phyloP scores from a whole-genome alignment of 2,329 filamentous ascomycete genomes.

The Lasiodiplodia citricola region DNA sequence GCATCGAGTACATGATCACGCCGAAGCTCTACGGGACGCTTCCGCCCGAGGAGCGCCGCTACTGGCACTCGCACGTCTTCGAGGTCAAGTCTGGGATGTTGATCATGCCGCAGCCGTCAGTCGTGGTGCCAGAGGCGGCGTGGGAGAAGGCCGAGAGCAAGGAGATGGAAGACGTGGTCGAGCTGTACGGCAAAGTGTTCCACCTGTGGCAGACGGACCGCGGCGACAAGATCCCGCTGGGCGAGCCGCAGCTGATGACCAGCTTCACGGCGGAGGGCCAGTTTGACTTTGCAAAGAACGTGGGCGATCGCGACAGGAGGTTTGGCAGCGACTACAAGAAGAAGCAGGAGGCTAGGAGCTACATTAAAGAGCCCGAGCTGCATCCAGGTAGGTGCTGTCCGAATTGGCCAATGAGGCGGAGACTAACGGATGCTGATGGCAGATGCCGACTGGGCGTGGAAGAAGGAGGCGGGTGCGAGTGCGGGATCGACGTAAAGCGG shows the following conservation, averaged over 20 bases:
- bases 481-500: conserved; percentile 12
- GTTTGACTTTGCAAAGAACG: conserved; percentile 52
- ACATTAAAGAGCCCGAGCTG: conserved; percentile 57
- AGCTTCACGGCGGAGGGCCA: conserved; percentile 61
- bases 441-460: conserved; percentile 26
- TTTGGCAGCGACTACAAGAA: conserved; percentile 58
- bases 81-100: conserved; percentile 81
- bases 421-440: conserved; percentile 8
- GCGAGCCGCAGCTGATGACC: conserved; percentile 67
- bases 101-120: conserved; percentile 69
- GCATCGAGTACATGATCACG: conserved; percentile 80
- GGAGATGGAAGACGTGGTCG: conserved; percentile 79
- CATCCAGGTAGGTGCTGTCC: conserved; percentile 35
- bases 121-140: conserved; percentile 58
- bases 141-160: conserved; percentile 80
- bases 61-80: conserved; percentile 81
- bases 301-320: conserved; percentile 59
- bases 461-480: conserved; percentile 1
- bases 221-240: conserved; percentile 68
- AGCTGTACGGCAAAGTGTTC: conserved; percentile 81
- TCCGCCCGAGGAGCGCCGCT: conserved; percentile 67
- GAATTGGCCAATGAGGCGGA: background rate
- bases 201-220: conserved; percentile 86
- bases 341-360: conserved; percentile 60
- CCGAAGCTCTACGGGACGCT: conserved; percentile 71